Evolutionary conservation across 768 basidiomycete species (phyloP).

Genomic region (Dioszegia aurantiaca): DNA sequence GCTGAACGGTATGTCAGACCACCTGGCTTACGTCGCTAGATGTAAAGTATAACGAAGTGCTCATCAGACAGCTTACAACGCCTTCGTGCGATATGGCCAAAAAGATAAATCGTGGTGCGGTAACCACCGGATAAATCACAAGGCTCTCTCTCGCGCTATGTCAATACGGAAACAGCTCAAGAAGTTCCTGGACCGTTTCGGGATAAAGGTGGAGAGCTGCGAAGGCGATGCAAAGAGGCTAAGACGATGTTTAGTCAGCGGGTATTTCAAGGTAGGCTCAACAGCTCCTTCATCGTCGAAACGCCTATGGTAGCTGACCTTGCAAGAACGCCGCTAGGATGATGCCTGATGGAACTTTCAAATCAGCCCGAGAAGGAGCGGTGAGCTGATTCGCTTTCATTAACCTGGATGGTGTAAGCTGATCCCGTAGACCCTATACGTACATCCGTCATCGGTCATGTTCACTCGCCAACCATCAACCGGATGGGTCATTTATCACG

Average conservation of each 20-base stretch:
- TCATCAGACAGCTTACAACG: constrained; percentile 77
- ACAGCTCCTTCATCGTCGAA: neutral
- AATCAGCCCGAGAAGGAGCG: constrained; percentile 78
- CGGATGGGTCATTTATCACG: constrained; percentile 92
- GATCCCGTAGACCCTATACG: constrained; percentile 66
- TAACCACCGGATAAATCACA: constrained; percentile 84
- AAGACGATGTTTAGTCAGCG: constrained; percentile 82
- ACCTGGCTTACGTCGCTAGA: neutral
- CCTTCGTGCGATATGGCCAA: constrained; percentile 70
- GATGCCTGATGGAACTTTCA: constrained; percentile 88
- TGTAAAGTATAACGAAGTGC: neutral
- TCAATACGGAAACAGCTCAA: constrained; percentile 92
- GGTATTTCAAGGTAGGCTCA: constrained; percentile 65
- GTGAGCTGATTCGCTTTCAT: constrained; percentile 57
- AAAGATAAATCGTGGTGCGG: constrained; percentile 90
- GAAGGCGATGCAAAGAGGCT: constrained; percentile 80
- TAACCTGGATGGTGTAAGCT: too few relatives aligned
- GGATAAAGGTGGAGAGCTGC: constrained; percentile 76
- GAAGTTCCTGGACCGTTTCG: constrained; percentile 90
- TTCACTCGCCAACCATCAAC: constrained; percentile 88
- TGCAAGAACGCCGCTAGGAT: constrained; percentile 78
- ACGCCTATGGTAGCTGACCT: constrained; percentile 5
- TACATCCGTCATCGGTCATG: constrained; percentile 89
- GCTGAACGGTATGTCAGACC: constrained; percentile 78
- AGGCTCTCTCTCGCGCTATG: constrained; percentile 87